A percentile compares a stretch with the other conserved stretches of the same genome.
These are phyloP conservation scores for Porodaedalea pini DNA, from an alignment of 1,284 basidiomycete species.

Conservation along the genomic window DNA sequence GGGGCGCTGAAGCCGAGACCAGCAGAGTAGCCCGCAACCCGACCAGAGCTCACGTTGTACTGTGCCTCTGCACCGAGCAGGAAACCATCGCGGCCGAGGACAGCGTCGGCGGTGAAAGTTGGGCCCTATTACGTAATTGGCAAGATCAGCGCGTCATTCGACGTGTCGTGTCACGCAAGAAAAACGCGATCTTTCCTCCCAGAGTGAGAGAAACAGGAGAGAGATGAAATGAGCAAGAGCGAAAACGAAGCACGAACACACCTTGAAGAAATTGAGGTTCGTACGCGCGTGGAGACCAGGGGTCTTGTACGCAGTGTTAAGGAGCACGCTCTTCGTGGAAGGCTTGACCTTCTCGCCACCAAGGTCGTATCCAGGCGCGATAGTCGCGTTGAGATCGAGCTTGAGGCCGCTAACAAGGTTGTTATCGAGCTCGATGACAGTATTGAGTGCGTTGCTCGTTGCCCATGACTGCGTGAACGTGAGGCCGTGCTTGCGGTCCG, in stretches of 20 bases:
- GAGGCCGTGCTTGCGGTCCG: conserved; percentile 85
- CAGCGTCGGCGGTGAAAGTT: conserved; percentile 93
- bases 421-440: conserved; percentile 95
- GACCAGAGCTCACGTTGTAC: conserved; percentile 95
- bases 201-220: not conserved
- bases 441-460: conserved; percentile 87
- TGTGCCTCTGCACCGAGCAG: conserved; percentile 93
- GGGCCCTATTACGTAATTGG: conserved; percentile 65
- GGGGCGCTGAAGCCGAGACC: conserved; percentile 94
- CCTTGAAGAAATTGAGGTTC: conserved; percentile 93
- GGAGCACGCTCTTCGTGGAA: conserved; percentile 73
- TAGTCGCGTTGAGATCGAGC: conserved; percentile 84
- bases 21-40: conserved; percentile 88
- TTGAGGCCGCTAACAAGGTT: conserved; percentile 97
- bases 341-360: conserved; percentile 40
- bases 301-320: conserved; percentile 93
- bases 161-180: not conserved
- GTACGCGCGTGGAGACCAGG: conserved; percentile 93
- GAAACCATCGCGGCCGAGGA: conserved; percentile 96
- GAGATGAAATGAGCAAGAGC: conserved; percentile 11
- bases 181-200: not conserved
- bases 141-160: conserved; percentile 14
- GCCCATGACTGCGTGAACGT: conserved; percentile 94
- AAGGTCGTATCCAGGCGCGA: conserved; percentile 78
- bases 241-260: conserved; percentile 32